These are phyloP conservation scores for Solanum arcanum DNA, from an alignment of 257 asterid species.

Conservation along the genomic window DNA sequence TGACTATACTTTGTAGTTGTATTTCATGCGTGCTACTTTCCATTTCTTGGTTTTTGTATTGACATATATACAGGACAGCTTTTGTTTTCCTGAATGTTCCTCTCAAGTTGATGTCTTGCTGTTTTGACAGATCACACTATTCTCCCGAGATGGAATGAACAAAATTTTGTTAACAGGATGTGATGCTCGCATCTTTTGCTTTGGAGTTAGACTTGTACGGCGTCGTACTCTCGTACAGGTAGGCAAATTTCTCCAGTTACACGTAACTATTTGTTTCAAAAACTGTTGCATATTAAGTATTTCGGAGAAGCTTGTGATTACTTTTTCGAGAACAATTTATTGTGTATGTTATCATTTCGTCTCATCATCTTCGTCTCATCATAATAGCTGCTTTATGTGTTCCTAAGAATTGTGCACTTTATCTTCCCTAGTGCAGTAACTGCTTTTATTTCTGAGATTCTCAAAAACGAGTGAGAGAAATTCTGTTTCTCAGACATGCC, in stretches of 20 bases:
- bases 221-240: constrained; percentile 71
- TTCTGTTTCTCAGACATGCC: background rate
- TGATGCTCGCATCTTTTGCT: constrained; percentile 66
- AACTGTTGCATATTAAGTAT: background rate
- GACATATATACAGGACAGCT: background rate
- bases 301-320: background rate
- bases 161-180: constrained; percentile 53
- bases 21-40: background rate
- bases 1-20: background rate
- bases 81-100: background rate
- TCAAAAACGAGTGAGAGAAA: background rate
- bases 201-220: constrained; percentile 70
- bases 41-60: background rate
- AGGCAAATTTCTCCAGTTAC: constrained; percentile 6
- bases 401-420: background rate
- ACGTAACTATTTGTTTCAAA: background rate
- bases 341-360: background rate
- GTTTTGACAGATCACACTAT: constrained; percentile 46
- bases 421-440: background rate
- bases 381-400: background rate
- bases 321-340: background rate
- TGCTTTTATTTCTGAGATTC: background rate
- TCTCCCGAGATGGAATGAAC: constrained; percentile 65
- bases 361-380: background rate
- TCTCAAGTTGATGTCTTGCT: constrained; percentile 11